phyloP scores from a whole-genome alignment of 352 stramenopile genomes.

The Pythium coloratum region DNA sequence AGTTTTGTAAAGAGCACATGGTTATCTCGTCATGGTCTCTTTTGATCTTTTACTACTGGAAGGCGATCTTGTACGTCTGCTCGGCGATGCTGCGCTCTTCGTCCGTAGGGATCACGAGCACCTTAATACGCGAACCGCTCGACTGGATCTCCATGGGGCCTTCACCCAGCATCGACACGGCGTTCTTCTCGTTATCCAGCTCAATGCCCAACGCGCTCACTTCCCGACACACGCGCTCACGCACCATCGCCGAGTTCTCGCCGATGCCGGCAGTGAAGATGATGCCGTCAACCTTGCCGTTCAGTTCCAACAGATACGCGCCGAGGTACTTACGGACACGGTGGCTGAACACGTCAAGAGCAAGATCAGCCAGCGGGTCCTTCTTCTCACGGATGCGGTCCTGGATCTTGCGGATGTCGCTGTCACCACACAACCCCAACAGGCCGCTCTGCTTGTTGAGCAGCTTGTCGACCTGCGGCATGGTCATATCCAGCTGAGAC shows the following conservation, averaged over 20 bases:
- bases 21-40: too few relatives aligned
- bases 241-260: conserved; percentile 82
- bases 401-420: conserved; percentile 83
- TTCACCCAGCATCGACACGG: conserved; percentile 52
- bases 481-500: conserved; percentile 66
- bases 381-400: conserved; percentile 45
- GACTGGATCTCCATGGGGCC: conserved; percentile 66
- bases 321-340: conserved; percentile 89
- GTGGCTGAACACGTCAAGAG: conserved; percentile 85
- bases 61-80: conserved; percentile 69
- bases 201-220: conserved; percentile 62
- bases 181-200: conserved; percentile 75
- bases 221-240: conserved; percentile 62
- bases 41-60: conserved; percentile 25
- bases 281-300: conserved; percentile 72
- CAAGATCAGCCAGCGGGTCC: conserved; percentile 62
- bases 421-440: conserved; percentile 76
- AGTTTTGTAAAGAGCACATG: too few relatives aligned
- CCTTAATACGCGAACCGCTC: conserved; percentile 47
- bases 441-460: conserved; percentile 91
- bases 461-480: conserved; percentile 78
- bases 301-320: conserved; percentile 73
- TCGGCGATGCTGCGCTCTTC: conserved; percentile 90
- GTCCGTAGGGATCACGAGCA: conserved; percentile 89
- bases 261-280: conserved; percentile 91